Evolutionary conservation across 2,329 filamentous ascomycete species (phyloP), one percentile per base, ranked within the genome.

Genomic region (Thielaviopsis populi): DNA sequence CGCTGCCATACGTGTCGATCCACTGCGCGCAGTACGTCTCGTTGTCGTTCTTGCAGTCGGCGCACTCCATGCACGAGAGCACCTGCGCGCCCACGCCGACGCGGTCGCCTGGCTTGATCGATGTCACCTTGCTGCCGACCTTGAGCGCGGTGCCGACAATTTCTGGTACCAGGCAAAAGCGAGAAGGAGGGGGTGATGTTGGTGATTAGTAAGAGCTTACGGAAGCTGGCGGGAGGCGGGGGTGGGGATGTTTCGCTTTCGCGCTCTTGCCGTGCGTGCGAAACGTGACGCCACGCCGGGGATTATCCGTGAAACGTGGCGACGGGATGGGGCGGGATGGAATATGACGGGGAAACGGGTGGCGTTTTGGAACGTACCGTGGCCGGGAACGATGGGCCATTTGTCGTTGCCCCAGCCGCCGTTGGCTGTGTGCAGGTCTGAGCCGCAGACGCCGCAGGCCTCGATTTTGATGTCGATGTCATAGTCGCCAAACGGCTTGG

Each of bases 401-500:
- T 78, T 73, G 62, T 82, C 78, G 43, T 76, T 74, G 64, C 80
- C 82, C 83, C 83, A 87, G 66, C 83, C 83, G 67, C 83, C 82
- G 68, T 72, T 82, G 70, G 87, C 78, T 58, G 83, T 86, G 73
- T 87, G 85, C 37, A 87, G 75, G 70, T 88, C 85, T 68, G 80
- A 84, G 66, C 83, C 81, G 71, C 85, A 88, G 56, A 88, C 77
- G 70, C 87, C 86, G 71, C 87, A 90, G 69, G 82, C 84, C 69
- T 89, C 83, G 70, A 94, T 87, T 76, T 89, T 87, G 74, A 95
- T 82, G 71, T 94, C 88, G 69, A 94, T 83, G 71, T 94, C 88
- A 74, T 87, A 80, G 71, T 90, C 87, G 66, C 86, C 71, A 91
- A 92, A 19, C 85, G 85, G 87, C 78, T 95, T 94, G 65, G 91